Percentiles rank a stretch among this genome's conserved stretches.
Conservation (phyloP, 2,329 filamentous ascomycete species). For the Talaromyces albobiverticillius region DNA sequence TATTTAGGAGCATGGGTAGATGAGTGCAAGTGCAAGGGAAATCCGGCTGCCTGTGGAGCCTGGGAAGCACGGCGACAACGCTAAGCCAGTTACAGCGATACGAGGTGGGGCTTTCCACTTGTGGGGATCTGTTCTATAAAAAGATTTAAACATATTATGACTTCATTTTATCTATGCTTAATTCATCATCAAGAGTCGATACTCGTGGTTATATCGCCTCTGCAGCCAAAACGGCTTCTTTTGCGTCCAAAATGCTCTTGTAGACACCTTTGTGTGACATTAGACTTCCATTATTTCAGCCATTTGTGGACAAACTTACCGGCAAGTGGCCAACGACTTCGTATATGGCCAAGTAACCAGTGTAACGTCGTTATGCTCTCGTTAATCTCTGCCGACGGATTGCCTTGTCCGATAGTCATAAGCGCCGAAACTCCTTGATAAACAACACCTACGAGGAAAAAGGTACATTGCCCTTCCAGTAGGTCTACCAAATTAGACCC, state of each 20-base stretch:
- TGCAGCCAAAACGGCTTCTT: not conserved
- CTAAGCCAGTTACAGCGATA: no score
- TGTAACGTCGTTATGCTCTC: not conserved
- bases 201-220: not conserved
- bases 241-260: slow-evolving; percentile 5
- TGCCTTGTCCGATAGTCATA: slow-evolving; percentile 8
- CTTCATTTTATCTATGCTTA: no score
- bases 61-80: no score
- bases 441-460: slow-evolving; percentile 1
- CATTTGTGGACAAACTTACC: not conserved
- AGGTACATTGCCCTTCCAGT: slow-evolving; percentile 7
- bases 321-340: slow-evolving; percentile 9
- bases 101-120: no score
- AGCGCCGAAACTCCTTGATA: slow-evolving; percentile 2
- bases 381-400: not conserved
- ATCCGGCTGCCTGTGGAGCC: no score
- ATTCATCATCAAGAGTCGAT: no score
- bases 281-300: not conserved
- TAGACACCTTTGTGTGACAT: not conserved
- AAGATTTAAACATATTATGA: no score
- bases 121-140: no score
- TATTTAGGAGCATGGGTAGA: no score
- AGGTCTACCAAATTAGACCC: slow-evolving; percentile 3
- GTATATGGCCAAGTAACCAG: slow-evolving; percentile 2
- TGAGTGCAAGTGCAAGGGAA: no score